Conservation (phyloP, 192 early-diverging fungal species). For the Umbelopsis sp. region DNA sequence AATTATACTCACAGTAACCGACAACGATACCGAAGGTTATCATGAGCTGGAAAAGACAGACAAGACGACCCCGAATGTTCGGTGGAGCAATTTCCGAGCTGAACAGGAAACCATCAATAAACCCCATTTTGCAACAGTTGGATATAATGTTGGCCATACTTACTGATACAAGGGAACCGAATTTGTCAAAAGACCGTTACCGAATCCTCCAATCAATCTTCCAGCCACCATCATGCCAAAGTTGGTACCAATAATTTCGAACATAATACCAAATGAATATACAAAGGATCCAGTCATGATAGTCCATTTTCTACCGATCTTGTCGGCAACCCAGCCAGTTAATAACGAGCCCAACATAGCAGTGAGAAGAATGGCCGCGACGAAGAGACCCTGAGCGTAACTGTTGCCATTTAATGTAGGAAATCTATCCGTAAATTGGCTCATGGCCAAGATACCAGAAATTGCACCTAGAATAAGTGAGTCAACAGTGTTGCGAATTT, state of each 20-base stretch:
- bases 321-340: constrained; percentile 54
- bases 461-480: constrained; percentile 19
- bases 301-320: constrained; percentile 64
- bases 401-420: neutral
- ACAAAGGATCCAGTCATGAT: constrained; percentile 64
- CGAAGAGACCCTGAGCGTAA: constrained; percentile 19
- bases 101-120: neutral
- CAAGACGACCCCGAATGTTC: constrained; percentile 82
- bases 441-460: constrained; percentile 27
- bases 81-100: constrained; percentile 66
- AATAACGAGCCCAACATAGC: constrained; percentile 35
- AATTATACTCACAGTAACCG: constrained; percentile 51
- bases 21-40: constrained; percentile 83
- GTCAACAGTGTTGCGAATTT: neutral
- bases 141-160: neutral
- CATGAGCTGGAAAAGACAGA: constrained; percentile 84
- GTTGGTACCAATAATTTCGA: constrained; percentile 65
- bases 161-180: constrained; percentile 36
- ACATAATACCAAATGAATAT: constrained; percentile 72
- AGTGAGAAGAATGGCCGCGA: constrained; percentile 25
- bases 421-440: constrained; percentile 19
- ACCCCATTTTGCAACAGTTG: neutral
- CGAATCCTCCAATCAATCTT: constrained; percentile 35
- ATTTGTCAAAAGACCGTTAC: constrained; percentile 38
- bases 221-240: constrained; percentile 40